These are phyloP conservation scores for Pyrrhoderma noxium DNA, from an alignment of 1,284 basidiomycete species.

Conservation along the genomic window DNA sequence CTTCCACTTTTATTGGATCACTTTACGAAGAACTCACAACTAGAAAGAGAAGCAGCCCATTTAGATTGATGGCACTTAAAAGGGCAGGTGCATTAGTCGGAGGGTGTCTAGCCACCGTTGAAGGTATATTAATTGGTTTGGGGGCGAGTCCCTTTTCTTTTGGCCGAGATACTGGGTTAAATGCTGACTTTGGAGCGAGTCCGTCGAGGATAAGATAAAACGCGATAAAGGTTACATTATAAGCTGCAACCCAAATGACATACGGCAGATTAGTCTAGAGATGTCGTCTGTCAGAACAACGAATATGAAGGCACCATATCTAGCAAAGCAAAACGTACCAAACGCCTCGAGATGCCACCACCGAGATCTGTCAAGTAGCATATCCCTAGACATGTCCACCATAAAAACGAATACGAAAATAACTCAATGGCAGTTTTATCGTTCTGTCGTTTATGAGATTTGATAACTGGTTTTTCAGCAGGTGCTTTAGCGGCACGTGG, in stretches of 20 bases:
- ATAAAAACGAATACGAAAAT: conserved; percentile 67
- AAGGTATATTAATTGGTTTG: too few relatives aligned
- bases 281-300: background rate
- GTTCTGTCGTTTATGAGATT: conserved; percentile 36
- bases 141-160: conserved; percentile 4
- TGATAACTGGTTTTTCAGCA: background rate
- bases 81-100: conserved; percentile 44
- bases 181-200: background rate
- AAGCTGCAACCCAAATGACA: conserved; percentile 84
- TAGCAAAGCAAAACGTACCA: conserved; percentile 43
- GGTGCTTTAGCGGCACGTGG: too few relatives aligned
- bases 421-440: conserved; percentile 72
- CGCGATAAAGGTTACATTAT: conserved; percentile 82
- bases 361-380: conserved; percentile 33
- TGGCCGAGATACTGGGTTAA: conserved; percentile 1
- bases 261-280: conserved; percentile 81
- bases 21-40: conserved; percentile 54
- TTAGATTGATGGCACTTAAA: conserved; percentile 77
- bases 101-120: too few relatives aligned
- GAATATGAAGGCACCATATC: background rate
- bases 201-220: conserved; percentile 74
- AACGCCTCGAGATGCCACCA: conserved; percentile 63
- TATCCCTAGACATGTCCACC: conserved; percentile 62
- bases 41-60: conserved; percentile 77
- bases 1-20: conserved; percentile 4